Base-by-base conservation (phyloP, 2,329 filamentous ascomycete genomes). In the Penicillium sp. region DNA sequence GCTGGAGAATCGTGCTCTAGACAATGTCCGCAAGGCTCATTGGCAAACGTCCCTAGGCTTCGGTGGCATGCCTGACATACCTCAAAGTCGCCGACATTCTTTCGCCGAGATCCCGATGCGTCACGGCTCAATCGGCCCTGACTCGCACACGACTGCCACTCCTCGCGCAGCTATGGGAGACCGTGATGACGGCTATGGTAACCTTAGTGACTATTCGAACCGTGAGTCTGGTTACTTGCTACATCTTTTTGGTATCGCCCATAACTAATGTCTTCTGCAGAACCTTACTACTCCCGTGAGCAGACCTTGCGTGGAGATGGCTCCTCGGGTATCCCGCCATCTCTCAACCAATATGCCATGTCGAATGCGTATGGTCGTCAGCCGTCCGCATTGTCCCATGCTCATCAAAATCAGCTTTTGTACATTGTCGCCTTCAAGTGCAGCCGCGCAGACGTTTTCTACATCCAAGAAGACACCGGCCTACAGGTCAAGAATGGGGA, bases 341-440 rank as follows among this genome's bases (percentile, higher is more conserved):
- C 73, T 39, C 66, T 76, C 46, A 73, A 71, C 53, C 72, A 75
- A 55, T 76, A 75, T 55, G 66, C 70, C 9, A 70, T 74, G 66
- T 67, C 72, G 45, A 65, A 68, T 46, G 62, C 68, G 10, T 76
- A 72, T 58, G 69, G 71, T 21, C 74, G 73, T 37, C 73, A 72
- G 42, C 71, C 72, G 52, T 66, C 68, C 46, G 69, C 65, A 39
- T 61, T 71, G 49, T 66, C 65, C 12, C 73, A 72, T 55, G 65
- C 65, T 32, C 75, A 71, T 55, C 75, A 70, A 57, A 76, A 72
- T 57, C 75, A 76, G 65, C 71, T 72, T 51, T 57, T 74, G 40
- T 93, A 93, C 71, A 88, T 99, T 50, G 93, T 99, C 16, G 85
- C 93, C 7, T 99, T 99, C 83, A 99, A 99, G 74, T 97, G 92